Conservation (phyloP, 2,329 filamentous ascomycete genomes). For the Fusarium cicatricum region DNA sequence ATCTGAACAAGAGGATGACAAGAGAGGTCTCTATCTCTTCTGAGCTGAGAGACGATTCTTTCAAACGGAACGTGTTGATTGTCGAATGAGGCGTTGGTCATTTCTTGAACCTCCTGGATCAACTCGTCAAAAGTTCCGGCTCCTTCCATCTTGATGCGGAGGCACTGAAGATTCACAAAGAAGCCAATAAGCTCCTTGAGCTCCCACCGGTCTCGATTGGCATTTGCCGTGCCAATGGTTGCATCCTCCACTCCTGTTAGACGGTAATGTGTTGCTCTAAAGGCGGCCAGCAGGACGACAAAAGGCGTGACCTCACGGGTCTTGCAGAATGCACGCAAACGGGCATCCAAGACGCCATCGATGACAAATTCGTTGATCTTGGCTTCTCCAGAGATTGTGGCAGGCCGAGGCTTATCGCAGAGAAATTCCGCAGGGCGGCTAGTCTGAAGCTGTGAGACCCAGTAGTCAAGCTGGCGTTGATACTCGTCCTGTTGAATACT, state of each 20-base stretch:
- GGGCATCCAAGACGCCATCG: background rate
- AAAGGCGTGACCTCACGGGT: conserved; percentile 10
- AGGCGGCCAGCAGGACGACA: conserved; percentile 32
- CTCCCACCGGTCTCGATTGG: conserved; percentile 24
- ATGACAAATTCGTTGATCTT: conserved; percentile 8
- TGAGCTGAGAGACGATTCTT: conserved; percentile 21
- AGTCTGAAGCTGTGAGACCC: conserved; percentile 5
- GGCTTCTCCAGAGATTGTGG: conserved; percentile 21
- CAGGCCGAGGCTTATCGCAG: conserved; percentile 15
- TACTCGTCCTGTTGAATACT: conserved; percentile 40
- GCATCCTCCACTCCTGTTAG: conserved; percentile 34
- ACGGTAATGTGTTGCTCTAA: conserved; percentile 37
- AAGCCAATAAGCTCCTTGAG: conserved; percentile 29
- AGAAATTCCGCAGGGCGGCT: conserved; percentile 20
- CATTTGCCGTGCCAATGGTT: conserved; percentile 32
- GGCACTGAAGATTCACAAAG: conserved; percentile 37
- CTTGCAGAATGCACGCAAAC: conserved; percentile 16
- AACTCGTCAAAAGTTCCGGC: conserved; percentile 27
- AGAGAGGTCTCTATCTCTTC: conserved; percentile 15
- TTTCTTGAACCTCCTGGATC: conserved; percentile 24
- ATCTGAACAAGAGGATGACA: conserved; percentile 29
- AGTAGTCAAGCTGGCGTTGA: conserved; percentile 20
- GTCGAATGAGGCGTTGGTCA: conserved; percentile 11
- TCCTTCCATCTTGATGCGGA: conserved; percentile 25
- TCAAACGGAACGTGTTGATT: conserved; percentile 41